Evolutionary conservation across 2,329 filamentous ascomycete genomes (phyloP), one percentile per base, ranked within the genome.

Genomic region (Dactylellina parvicollis): DNA sequence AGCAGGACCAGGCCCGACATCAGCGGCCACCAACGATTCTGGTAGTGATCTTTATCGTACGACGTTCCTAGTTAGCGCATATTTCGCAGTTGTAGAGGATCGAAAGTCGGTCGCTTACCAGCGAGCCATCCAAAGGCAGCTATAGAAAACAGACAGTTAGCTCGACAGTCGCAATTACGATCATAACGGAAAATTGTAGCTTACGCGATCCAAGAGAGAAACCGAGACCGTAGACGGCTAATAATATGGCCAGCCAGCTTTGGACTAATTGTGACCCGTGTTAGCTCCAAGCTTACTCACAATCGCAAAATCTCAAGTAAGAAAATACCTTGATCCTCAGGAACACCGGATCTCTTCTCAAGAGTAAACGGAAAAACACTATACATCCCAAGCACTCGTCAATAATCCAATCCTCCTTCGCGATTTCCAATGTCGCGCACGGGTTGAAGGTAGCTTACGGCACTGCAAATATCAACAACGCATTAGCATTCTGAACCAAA

Each of bases 361-460:
- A 73, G 42, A 1, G 69, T 73, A 49, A 73, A 73, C 47, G 69
- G 69, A 26, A 73, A 73, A n/a, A 73, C 69, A n/a, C 69, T 73
- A 59, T 38, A 38, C 14, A 12, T n/a, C 26, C 18, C 30, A 49
- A 20, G n/a, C n/a, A n/a, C 28, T 24, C 10, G 14, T 36, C 32
- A 42, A 26, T 40, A 46, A 20, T 28, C 18, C 9, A 14, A 34
- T 4, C 14, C 38, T 22, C 14, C 9, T 24, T 32, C 22, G 4
- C 34, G 22, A 8, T 36, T 12, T 34, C 46, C 16, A 54, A 10
- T 49, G 42, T 8, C 12, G n/a, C 8, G 12, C 12, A 1, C 4
- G 22, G 28, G 30, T n/a, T 32, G n/a, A n/a, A 14, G 42, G 52
- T 30, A 50, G 66, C 69, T 40, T 73, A 73, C 69, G 69, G 69